Conservation (phyloP, 1,139 yeast genomes). For the Taiozyma onychis region DNA sequence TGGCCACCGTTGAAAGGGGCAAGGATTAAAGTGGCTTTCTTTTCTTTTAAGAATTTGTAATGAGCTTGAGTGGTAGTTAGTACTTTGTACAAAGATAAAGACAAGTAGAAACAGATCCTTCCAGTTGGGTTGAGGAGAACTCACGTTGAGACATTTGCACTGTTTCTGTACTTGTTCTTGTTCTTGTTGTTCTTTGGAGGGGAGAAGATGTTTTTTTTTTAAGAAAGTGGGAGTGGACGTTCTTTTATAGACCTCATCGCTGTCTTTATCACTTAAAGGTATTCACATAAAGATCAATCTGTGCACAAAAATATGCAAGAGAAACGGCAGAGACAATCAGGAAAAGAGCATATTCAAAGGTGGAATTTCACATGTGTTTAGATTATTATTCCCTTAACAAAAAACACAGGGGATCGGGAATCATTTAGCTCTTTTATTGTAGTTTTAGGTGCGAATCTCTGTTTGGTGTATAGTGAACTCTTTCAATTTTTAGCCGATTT, state of each 20-base stretch:
- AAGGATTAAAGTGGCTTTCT: conserved; percentile 53
- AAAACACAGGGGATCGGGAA: too few relatives aligned
- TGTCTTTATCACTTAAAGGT: conserved; percentile 21
- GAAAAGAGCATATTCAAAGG: not conserved
- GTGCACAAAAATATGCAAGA: too few relatives aligned
- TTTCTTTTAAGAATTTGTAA: conserved; percentile 49
- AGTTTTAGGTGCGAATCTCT: too few relatives aligned
- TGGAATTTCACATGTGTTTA: too few relatives aligned
- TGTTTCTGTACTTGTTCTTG: not conserved
- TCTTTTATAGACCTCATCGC: conserved; percentile 17
- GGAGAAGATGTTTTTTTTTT: not conserved
- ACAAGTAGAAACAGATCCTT: too few relatives aligned
- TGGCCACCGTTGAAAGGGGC: conserved; percentile 99
- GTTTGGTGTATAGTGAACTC: not conserved
- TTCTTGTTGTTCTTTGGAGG: not conserved
- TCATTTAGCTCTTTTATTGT: too few relatives aligned
- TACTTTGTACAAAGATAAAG: not conserved
- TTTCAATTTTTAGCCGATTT: not conserved
- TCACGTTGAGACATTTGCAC: not conserved
- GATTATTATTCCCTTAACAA: too few relatives aligned
- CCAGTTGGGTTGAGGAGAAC: not conserved
- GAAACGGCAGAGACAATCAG: not conserved
- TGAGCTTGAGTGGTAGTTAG: conserved; percentile 13
- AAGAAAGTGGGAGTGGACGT: conserved; percentile 2
- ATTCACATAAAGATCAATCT: not conserved